Conservation (phyloP, 768 basidiomycete species). For the Lentinula guzmanii region DNA sequence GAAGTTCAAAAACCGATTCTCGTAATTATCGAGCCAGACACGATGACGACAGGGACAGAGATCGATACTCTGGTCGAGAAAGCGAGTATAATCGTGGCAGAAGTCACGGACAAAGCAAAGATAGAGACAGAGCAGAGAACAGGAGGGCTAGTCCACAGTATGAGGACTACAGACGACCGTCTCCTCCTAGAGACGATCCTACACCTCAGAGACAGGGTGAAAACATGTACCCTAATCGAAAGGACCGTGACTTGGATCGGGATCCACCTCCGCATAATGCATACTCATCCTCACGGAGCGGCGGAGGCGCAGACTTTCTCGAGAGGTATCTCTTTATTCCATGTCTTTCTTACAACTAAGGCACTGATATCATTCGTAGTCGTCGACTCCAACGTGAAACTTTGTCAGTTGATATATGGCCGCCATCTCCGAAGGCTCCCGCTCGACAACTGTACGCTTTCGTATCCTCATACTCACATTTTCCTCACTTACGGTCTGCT, state of each 20-base stretch:
- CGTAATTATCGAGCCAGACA: slow-evolving; percentile 15
- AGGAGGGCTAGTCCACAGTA: slow-evolving; percentile 55
- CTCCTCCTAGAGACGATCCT: slow-evolving; percentile 25
- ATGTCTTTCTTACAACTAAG: neutral
- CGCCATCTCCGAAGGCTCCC: slow-evolving; percentile 69
- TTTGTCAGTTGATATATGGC: slow-evolving; percentile 66
- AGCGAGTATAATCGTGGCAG: slow-evolving; percentile 14
- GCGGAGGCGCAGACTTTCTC: slow-evolving; percentile 49
- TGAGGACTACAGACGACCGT: slow-evolving; percentile 47
- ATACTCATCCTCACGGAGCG: slow-evolving; percentile 27
- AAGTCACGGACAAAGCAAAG: slow-evolving; percentile 16
- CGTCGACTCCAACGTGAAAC: slow-evolving; percentile 64
- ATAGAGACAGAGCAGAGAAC: slow-evolving; percentile 16
- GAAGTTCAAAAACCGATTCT: slow-evolving; percentile 16
- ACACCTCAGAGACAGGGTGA: slow-evolving; percentile 43
- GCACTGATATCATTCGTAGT: slow-evolving; percentile 29
- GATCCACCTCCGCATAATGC: slow-evolving; percentile 22
- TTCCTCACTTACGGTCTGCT: slow-evolving; percentile 1
- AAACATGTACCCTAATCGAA: slow-evolving; percentile 51
- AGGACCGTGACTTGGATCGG: slow-evolving; percentile 14
- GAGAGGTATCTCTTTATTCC: slow-evolving; percentile 49
- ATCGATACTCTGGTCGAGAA: slow-evolving; percentile 13
- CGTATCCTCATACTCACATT: neutral
- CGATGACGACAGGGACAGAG: slow-evolving; percentile 18
- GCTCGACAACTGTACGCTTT: slow-evolving; percentile 48